Evolutionary conservation across 2,329 filamentous ascomycete genomes (phyloP).

Genomic region (Colletotrichum echinochloae): DNA sequence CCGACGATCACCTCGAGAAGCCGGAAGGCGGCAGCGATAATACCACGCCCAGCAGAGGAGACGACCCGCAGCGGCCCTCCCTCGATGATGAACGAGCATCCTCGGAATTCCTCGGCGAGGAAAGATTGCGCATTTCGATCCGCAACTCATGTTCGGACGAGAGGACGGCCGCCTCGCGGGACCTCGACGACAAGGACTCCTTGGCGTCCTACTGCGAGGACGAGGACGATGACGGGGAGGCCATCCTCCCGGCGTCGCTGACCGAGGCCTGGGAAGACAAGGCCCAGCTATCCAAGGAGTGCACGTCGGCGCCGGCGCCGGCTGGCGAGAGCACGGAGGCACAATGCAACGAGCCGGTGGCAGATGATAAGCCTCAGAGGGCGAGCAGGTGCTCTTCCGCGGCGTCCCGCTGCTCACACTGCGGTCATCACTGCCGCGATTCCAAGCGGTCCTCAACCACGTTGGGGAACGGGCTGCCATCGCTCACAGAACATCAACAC

Average conservation of each 20-base stretch:
- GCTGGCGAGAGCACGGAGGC: neutral
- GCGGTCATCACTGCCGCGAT: conserved; percentile 19
- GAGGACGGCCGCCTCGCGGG: neutral
- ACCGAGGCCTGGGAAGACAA: conserved; percentile 27
- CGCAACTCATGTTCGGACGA: conserved; percentile 8
- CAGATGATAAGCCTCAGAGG: neutral
- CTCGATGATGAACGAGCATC: conserved; percentile 18
- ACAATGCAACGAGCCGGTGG: neutral
- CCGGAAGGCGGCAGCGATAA: too few relatives aligned
- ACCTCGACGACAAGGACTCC: conserved; percentile 5
- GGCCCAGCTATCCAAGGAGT: conserved; percentile 3
- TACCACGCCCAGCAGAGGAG: neutral
- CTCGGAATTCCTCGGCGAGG: conserved; percentile 28
- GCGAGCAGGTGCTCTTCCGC: conserved; percentile 7
- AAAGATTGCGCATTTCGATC: conserved; percentile 23
- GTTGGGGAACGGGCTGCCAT: neutral
- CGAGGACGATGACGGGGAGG: conserved; percentile 4
- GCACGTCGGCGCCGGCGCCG: neutral
- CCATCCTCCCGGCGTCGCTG: conserved; percentile 18
- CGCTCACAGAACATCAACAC: neutral
- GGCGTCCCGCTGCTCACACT: conserved; percentile 11
- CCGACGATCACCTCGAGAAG: neutral
- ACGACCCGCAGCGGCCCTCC: neutral
- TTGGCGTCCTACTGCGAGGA: conserved; percentile 8
- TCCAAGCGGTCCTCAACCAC: conserved; percentile 16